Evolutionary conservation across 768 basidiomycete genomes (phyloP).

Genomic region (Roridomyces roridus): DNA sequence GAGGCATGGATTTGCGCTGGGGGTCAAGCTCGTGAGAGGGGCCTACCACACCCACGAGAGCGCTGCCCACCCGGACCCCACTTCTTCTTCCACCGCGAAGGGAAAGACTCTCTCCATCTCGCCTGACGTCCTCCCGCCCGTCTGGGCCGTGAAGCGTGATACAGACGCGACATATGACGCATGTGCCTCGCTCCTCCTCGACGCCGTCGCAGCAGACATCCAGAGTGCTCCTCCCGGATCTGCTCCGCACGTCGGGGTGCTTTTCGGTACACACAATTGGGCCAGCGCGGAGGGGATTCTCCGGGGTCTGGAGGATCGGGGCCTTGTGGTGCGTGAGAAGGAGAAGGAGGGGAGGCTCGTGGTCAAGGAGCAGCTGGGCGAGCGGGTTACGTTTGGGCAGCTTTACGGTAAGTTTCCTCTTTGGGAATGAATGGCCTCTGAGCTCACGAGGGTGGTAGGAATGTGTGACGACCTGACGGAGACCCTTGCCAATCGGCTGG

Average conservation of each 20-base stretch:
- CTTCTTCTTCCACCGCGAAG: conserved; percentile 7
- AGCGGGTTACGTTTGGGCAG: conserved; percentile 79
- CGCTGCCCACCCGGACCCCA: conserved; percentile 44
- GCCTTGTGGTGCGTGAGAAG: conserved; percentile 51
- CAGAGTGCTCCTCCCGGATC: conserved; percentile 18
- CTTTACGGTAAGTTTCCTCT: conserved; percentile 69
- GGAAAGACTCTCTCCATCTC: conserved; percentile 55
- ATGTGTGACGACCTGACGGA: conserved; percentile 88
- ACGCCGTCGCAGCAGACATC: conserved; percentile 60
- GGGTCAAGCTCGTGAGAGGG: conserved; percentile 92
- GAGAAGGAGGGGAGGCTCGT: conserved; percentile 34
- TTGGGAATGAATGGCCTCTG: too few species aligned
- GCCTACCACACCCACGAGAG: conserved; percentile 88
- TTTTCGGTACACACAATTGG: conserved; percentile 92
- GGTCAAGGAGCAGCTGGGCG: conserved; percentile 60
- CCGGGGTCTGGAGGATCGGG: conserved; percentile 59
- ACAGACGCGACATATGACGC: conserved; percentile 79
- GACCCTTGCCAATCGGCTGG: conserved; percentile 63
- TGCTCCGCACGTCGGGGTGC: conserved; percentile 55
- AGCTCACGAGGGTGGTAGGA: conserved; percentile 62
- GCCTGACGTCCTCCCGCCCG: conserved; percentile 64
- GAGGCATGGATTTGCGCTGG: conserved; percentile 72
- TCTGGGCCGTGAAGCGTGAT: conserved; percentile 69
- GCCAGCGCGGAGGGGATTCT: conserved; percentile 68
- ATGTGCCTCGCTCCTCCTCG: conserved; percentile 63